These are phyloP conservation scores for Thalia dealbata DNA, from an alignment of 176 grass and related monocot genomes.

Conservation along the genomic window DNA sequence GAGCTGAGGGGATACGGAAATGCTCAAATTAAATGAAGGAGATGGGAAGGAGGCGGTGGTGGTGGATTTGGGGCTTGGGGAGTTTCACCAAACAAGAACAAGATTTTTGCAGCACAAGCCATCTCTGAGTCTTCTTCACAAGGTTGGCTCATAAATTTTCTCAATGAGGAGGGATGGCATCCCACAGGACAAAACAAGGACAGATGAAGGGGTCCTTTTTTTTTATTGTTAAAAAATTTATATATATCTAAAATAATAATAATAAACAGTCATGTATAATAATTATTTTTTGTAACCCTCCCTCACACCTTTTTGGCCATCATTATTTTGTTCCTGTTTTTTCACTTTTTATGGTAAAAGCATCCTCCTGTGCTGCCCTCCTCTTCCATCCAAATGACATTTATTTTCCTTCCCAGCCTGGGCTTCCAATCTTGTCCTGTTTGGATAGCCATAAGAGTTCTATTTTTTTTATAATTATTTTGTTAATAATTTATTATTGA, in stretches of 20 bases:
- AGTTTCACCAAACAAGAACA: conserved; percentile 12
- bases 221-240: no score
- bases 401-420: no score
- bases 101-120: background rate
- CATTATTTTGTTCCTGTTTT: no score
- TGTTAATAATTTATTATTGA: no score
- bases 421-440: no score
- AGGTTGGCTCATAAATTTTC: background rate
- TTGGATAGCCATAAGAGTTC: no score
- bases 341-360: no score
- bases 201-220: background rate
- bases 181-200: conserved; percentile 9
- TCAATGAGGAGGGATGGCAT: background rate
- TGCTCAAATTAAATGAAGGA: background rate
- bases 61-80: background rate
- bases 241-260: background rate
- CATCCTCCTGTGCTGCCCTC: no score
- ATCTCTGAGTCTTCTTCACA: background rate
- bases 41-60: background rate
- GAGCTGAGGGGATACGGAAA: background rate
- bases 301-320: no score
- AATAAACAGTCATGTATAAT: no score
- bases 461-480: no score
- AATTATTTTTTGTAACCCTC: background rate
- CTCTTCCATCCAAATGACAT: no score